Evolutionary conservation across 768 basidiomycete species (phyloP), one percentile per base, ranked within the genome.

Genomic region (Cubamyces lactineus): DNA sequence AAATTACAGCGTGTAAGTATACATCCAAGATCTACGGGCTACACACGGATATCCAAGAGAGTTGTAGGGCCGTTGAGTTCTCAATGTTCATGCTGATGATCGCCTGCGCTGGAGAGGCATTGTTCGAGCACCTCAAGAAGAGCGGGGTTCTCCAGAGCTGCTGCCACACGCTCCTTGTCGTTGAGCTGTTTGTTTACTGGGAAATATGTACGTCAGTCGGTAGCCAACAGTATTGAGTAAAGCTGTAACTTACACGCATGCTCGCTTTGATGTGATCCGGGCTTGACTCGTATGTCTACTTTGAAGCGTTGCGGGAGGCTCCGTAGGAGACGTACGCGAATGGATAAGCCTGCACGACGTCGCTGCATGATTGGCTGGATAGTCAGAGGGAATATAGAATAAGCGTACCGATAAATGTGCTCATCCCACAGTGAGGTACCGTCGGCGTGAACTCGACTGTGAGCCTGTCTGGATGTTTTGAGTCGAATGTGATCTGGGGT

Each of bases 101-200:
- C 24, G 2, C 63, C 63, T 5, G 53, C 71, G 17, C 53, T 54
- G 16, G 77, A 74, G 21, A 92, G 76, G 70, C 88, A 89, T 34
- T 88, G 87, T 73, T 98, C 96, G 11, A 99, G 86, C 0, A 93
- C 92, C 57, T 90, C 89, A 1, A 98, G 72, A 5, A 99, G 82
- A 28, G 89, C 84, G 2, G 86, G 82, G 75, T 98, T 98, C 75
- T 99, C 97, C 50, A 98, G 80, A 1, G 97, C 97, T 12, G 97
- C 97, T 24, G 95, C 95, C 1, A 98, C 97, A 42, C 97, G 83
- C 76, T 99, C 97, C 75, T 99, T 99, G 78, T 99, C 97, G 69
- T 99, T 99, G 38, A 99, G 81, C 70, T 99, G 97, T 73, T 98
- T 98, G 76, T 98, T 99, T 12, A 99, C 97, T 96, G 34, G 11